These are phyloP conservation scores for Fusarium praegraminearum DNA, from an alignment of 2,329 filamentous ascomycete genomes.

Conservation along the genomic window DNA sequence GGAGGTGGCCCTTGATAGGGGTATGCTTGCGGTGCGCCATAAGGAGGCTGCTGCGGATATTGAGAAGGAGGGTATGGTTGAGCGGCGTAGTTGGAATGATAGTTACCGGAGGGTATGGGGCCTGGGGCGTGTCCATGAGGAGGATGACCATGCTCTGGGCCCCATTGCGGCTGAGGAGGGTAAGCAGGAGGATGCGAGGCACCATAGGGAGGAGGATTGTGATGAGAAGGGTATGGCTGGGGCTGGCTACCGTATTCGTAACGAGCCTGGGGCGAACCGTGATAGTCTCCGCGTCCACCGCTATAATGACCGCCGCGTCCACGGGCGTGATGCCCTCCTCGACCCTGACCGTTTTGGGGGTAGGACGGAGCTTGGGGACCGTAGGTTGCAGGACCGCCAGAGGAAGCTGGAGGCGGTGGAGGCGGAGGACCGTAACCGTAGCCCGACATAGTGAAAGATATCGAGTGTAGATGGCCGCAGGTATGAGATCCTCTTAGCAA, in stretches of 20 bases:
- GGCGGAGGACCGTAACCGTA: conserved; percentile 69
- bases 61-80: conserved; percentile 62
- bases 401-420: conserved; percentile 57
- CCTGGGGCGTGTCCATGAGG: conserved; percentile 60
- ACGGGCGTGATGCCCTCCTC: conserved; percentile 54
- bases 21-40: conserved; percentile 57
- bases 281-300: conserved; percentile 57
- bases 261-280: conserved; percentile 52
- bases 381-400: conserved; percentile 54
- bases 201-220: conserved; percentile 49
- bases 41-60: conserved; percentile 60
- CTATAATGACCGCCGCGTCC: conserved; percentile 57
- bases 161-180: conserved; percentile 57
- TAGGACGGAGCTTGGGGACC: conserved; percentile 55
- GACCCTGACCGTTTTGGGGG: conserved; percentile 53
- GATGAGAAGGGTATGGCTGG: conserved; percentile 54
- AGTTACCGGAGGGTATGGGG: conserved; percentile 65
- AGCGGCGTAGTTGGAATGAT: conserved; percentile 70
- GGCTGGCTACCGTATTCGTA: conserved; percentile 60
- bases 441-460: conserved; percentile 56
- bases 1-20: conserved; percentile 55
- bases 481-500: background rate
- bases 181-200: conserved; percentile 53
- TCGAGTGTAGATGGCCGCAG: background rate
- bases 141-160: conserved; percentile 55